Percentiles rank a stretch among this genome's conserved stretches.
Evolutionary conservation across 2,329 filamentous ascomycete species (phyloP).

Genomic region (Curvularia spicifera): DNA sequence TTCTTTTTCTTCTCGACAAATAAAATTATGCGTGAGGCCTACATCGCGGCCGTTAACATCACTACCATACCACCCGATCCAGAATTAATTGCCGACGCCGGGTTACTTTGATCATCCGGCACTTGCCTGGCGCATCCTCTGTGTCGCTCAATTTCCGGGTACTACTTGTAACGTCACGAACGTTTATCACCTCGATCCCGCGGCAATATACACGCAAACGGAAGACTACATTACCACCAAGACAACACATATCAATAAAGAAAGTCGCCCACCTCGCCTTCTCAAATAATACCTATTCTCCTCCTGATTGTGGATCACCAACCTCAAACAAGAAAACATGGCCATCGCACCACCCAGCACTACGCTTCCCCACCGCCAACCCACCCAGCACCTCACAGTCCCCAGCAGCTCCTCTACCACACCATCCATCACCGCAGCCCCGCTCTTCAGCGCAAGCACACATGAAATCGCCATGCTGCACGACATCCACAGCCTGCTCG

Average conservation of each 20-base stretch:
- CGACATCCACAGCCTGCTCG: conserved; percentile 63
- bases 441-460: conserved; percentile 26
- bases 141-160: neutral
- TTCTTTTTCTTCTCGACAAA: conserved; percentile 8
- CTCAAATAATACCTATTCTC: neutral
- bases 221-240: neutral
- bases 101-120: conserved; percentile 19
- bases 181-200: conserved; percentile 11
- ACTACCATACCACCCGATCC: conserved; percentile 12
- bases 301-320: neutral
- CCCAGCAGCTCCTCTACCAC: conserved; percentile 5
- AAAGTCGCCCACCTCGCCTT: neutral
- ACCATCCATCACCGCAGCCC: conserved; percentile 28
- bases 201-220: conserved; percentile 15
- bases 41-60: conserved; percentile 5
- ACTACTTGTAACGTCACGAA: conserved; percentile 9
- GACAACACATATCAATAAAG: neutral
- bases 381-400: conserved; percentile 1
- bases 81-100: conserved; percentile 6
- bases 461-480: conserved; percentile 42
- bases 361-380: conserved; percentile 3
- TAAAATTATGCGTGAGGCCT: conserved; percentile 25
- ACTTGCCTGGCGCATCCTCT: neutral
- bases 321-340: conserved; percentile 6
- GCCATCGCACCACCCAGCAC: conserved; percentile 15